Conservation (phyloP, 352 stramenopile species). For the Globisporangium iwayamae region DNA sequence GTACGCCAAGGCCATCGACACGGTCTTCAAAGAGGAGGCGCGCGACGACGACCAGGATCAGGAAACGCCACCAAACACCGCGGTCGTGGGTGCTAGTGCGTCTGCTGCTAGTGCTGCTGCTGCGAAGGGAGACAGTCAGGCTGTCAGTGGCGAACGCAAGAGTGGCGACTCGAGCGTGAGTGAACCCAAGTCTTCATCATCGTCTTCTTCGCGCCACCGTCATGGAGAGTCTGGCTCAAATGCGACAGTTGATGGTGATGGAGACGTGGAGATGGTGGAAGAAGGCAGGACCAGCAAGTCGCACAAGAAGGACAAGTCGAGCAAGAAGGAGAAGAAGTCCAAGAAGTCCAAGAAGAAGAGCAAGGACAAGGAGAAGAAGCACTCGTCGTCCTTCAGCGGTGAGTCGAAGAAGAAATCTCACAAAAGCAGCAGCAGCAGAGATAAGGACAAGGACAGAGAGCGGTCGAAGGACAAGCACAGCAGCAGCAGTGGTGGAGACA, state of each 20-base stretch:
- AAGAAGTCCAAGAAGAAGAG: constrained; percentile 71
- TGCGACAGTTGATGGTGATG: neutral
- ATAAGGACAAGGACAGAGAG: constrained; percentile 20
- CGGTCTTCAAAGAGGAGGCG: constrained; percentile 31
- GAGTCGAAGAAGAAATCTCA: constrained; percentile 44
- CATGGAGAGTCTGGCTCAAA: constrained; percentile 6
- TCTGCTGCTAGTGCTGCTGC: constrained; percentile 10
- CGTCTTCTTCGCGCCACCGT: constrained; percentile 7
- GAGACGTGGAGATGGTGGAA: constrained; percentile 14
- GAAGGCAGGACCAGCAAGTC: constrained; percentile 26
- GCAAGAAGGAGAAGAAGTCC: constrained; percentile 71
- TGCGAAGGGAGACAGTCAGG: constrained; percentile 29
- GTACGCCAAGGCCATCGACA: constrained; percentile 72
- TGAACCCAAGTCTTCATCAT: constrained; percentile 4
- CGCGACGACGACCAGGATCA: constrained; percentile 11
- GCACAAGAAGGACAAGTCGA: constrained; percentile 65
- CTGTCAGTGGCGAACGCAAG: constrained; percentile 21
- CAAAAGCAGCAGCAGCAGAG: constrained; percentile 26
- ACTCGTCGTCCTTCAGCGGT: constrained; percentile 19
- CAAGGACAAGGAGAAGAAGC: constrained; percentile 36
- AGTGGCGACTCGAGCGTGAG: neutral
- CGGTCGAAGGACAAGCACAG: constrained; percentile 21
- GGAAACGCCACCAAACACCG: neutral
- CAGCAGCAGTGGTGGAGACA: constrained; percentile 6
- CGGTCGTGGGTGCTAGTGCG: constrained; percentile 18